phyloP scores from a whole-genome alignment of 768 basidiomycete species.

The Tylopilus vinaceipallidus region DNA sequence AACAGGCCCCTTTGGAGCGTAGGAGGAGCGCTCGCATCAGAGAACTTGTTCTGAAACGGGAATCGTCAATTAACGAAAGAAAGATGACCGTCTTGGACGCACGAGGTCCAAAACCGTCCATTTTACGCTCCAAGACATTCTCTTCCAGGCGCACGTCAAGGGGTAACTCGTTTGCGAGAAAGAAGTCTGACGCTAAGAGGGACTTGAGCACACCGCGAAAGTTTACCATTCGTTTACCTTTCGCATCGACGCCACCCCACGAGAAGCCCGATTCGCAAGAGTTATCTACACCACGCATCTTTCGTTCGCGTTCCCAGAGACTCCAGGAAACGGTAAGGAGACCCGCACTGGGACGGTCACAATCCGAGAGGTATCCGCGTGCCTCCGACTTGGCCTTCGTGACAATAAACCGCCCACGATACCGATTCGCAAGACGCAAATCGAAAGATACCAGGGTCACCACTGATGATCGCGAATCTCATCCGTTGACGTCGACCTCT shows the following conservation, averaged over 20 bases:
- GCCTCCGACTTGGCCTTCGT: constrained; percentile 22
- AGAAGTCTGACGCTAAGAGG: not conserved
- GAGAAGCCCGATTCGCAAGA: not conserved
- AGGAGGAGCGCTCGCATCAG: constrained; percentile 27
- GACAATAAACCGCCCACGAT: constrained; percentile 21
- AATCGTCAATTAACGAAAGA: constrained; percentile 1
- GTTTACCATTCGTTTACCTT: constrained; percentile 24
- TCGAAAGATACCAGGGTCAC: constrained; percentile 1
- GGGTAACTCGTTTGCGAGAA: not conserved
- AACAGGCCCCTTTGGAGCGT: constrained; percentile 5
- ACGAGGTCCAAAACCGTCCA: constrained; percentile 5
- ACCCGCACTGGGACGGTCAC: constrained; percentile 20
- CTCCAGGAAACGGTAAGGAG: not conserved
- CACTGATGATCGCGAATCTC: not conserved
- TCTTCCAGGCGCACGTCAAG: not conserved
- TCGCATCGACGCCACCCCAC: constrained; percentile 18
- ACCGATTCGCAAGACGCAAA: constrained; percentile 16
- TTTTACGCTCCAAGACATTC: constrained; percentile 12
- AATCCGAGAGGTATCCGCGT: constrained; percentile 23
- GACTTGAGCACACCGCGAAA: constrained; percentile 10
- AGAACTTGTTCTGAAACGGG: constrained; percentile 13
- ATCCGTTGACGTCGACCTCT: not conserved
- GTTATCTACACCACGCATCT: constrained; percentile 20
- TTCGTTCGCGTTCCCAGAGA: constrained; percentile 28
- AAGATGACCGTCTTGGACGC: not conserved